Evolutionary conservation across 2,329 filamentous ascomycete genomes (phyloP).

Genomic region (Paraphoma chrysanthemicola): DNA sequence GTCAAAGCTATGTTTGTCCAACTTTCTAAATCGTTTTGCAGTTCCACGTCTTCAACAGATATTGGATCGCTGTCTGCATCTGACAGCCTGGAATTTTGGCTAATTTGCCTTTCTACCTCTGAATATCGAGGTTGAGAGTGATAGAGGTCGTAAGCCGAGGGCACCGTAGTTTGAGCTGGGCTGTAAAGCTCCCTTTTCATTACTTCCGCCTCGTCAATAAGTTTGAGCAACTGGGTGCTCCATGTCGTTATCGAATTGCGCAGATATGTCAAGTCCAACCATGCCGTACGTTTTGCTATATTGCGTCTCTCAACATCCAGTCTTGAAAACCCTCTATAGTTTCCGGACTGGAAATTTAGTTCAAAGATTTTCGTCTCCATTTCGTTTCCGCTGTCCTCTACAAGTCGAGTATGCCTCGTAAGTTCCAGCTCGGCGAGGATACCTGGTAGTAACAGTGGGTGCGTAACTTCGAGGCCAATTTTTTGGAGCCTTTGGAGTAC

Average conservation of each 20-base stretch:
- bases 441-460: conserved; percentile 22
- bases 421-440: conserved; percentile 24
- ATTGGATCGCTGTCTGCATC: too few species aligned
- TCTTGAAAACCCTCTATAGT: background rate
- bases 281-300: conserved; percentile 17
- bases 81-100: too few species aligned
- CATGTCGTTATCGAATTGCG: conserved; percentile 21
- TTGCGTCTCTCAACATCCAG: conserved; percentile 10
- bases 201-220: conserved; percentile 9
- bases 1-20: too few species aligned
- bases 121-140: too few species aligned
- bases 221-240: conserved; percentile 21
- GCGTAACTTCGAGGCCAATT: conserved; percentile 10
- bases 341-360: conserved; percentile 7
- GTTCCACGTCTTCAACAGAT: too few species aligned
- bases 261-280: conserved; percentile 25
- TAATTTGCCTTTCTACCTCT: too few species aligned
- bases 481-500: conserved; percentile 13
- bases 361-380: conserved; percentile 21
- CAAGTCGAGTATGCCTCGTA: conserved; percentile 11
- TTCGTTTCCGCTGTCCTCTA: conserved; percentile 17
- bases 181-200: background rate
- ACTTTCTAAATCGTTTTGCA: too few species aligned
- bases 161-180: too few species aligned
- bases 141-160: too few species aligned